Evolutionary conservation across 1,139 yeast species (phyloP).

Genomic region (Candida smagusa): DNA sequence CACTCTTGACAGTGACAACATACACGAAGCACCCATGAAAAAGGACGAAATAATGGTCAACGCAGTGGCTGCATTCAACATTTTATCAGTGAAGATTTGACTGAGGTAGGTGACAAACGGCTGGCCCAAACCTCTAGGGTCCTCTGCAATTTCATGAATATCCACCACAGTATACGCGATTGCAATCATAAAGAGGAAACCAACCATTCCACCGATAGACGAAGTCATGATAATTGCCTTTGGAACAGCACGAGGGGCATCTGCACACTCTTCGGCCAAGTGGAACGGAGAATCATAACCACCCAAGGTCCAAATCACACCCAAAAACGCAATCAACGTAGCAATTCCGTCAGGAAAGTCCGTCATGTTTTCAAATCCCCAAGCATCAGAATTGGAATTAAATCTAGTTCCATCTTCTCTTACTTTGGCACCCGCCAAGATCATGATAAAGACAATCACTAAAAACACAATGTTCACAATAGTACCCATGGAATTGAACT

Average conservation of each 20-base stretch:
- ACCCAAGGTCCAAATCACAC: conserved; percentile 74
- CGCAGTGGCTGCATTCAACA: conserved; percentile 55
- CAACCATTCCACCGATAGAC: conserved; percentile 56
- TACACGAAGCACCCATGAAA: conserved; percentile 69
- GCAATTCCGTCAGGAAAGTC: conserved; percentile 68
- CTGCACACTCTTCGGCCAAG: conserved; percentile 66
- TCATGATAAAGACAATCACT: conserved; percentile 53
- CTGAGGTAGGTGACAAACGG: conserved; percentile 59
- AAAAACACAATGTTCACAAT: conserved; percentile 49
- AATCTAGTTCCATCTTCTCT: conserved; percentile 37
- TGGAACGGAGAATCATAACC: conserved; percentile 78
- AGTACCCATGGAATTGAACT: conserved; percentile 55
- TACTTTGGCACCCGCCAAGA: conserved; percentile 53
- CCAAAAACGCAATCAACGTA: conserved; percentile 57
- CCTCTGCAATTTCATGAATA: conserved; percentile 45
- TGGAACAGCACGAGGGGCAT: conserved; percentile 65
- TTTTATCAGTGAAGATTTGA: conserved; percentile 45
- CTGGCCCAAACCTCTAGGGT: conserved; percentile 56
- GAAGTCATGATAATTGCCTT: conserved; percentile 65
- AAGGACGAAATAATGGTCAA: conserved; percentile 58
- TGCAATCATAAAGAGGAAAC: conserved; percentile 61
- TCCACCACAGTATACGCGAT: conserved; percentile 64
- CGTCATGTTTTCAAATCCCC: conserved; percentile 58
- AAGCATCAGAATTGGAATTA: conserved; percentile 49
- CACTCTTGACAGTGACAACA: conserved; percentile 69